phyloP scores from a whole-genome alignment of 805 yeast genomes.

The Ogataea paraovalis region DNA sequence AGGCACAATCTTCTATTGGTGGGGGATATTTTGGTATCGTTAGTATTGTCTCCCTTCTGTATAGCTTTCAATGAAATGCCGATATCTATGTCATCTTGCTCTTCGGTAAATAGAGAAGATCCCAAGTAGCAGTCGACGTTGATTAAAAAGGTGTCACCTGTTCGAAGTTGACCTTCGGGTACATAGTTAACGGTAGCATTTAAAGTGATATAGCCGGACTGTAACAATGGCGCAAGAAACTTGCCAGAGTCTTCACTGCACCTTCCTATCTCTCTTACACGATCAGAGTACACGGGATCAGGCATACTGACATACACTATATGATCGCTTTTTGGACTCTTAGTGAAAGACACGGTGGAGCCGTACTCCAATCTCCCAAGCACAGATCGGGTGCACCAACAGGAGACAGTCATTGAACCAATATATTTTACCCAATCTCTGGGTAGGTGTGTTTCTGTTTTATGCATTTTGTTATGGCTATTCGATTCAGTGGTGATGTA shows the following conservation, averaged over 20 bases:
- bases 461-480: neutral
- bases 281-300: constrained; percentile 12
- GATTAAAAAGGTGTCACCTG: constrained; percentile 73
- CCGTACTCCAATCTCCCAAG: constrained; percentile 42
- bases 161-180: constrained; percentile 48
- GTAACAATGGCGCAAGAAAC: constrained; percentile 62
- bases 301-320: constrained; percentile 24
- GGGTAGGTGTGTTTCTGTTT: neutral
- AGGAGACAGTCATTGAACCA: constrained; percentile 57
- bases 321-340: constrained; percentile 17
- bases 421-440: constrained; percentile 36
- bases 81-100: constrained; percentile 3
- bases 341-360: constrained; percentile 26
- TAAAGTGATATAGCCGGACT: constrained; percentile 49
- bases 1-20: constrained; percentile 7
- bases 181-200: constrained; percentile 56
- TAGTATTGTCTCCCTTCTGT: neutral
- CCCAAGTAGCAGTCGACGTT: constrained; percentile 62
- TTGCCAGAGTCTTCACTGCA: constrained; percentile 66
- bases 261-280: constrained; percentile 68
- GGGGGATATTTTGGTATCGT: neutral
- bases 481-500: neutral
- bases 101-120: constrained; percentile 8
- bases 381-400: constrained; percentile 72
- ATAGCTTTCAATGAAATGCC: constrained; percentile 5